A percentile compares a stretch with the other conserved stretches of the same genome.
phyloP scores from a whole-genome alignment of 2,329 filamentous ascomycete genomes.

The Penicillium decumbens region DNA sequence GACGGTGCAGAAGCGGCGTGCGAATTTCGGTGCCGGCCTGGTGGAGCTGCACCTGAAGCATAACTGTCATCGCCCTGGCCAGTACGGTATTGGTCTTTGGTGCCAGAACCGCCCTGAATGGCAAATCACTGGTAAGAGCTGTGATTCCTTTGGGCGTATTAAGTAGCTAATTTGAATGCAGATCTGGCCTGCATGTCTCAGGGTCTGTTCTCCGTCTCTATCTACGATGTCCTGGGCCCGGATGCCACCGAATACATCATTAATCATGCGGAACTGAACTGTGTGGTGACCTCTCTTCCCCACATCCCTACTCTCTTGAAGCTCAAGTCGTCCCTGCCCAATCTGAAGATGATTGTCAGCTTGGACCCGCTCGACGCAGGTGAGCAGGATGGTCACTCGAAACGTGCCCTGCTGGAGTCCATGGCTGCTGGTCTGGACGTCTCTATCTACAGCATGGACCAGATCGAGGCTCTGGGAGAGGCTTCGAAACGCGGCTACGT shows the following conservation, averaged over 20 bases:
- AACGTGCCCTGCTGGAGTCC: conserved; percentile 69
- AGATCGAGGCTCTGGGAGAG: conserved; percentile 77
- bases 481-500: conserved; percentile 65
- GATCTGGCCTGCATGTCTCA: conserved; percentile 86
- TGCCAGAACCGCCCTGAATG: conserved; percentile 83
- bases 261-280: conserved; percentile 74
- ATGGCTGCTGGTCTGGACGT: conserved; percentile 71
- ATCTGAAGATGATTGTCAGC: conserved; percentile 80
- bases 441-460: conserved; percentile 69
- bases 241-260: conserved; percentile 93
- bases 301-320: conserved; percentile 80
- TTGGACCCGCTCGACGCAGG: conserved; percentile 77
- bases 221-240: conserved; percentile 92
- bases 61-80: conserved; percentile 58
- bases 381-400: conserved; percentile 71
- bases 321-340: conserved; percentile 69
- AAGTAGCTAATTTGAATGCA: conserved; percentile 31
- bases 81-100: conserved; percentile 77
- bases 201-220: conserved; percentile 79
- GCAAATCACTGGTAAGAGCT: conserved; percentile 66
- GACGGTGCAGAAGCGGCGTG: conserved; percentile 71
- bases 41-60: conserved; percentile 72
- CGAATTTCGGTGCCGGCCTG: conserved; percentile 79
- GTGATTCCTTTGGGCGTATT: background rate
- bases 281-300: conserved; percentile 71